A percentile compares a stretch with the other conserved stretches of the same genome.
phyloP scores from a whole-genome alignment of 371 early-diverging fungal genomes.

The Mortierella sp. region DNA sequence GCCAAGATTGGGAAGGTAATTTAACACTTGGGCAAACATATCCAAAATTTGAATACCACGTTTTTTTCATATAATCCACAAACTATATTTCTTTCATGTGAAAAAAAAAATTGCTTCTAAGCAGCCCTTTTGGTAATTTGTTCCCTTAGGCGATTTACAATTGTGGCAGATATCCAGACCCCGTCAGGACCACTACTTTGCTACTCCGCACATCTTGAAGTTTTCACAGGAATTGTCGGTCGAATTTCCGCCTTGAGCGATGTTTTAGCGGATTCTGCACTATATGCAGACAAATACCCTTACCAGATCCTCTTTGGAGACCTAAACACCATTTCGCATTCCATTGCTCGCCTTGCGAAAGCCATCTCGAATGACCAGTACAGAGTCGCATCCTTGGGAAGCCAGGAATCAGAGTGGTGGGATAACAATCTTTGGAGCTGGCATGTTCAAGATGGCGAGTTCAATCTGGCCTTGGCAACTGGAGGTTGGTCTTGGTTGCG shows the following conservation, averaged over 20 bases:
- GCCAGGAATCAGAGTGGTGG: conserved; percentile 83
- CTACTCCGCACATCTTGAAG: conserved; percentile 86
- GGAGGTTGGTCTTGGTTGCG: conserved; percentile 55
- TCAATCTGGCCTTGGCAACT: conserved; percentile 60
- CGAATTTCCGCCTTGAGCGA: conserved; percentile 77
- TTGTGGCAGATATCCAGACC: conserved; percentile 66
- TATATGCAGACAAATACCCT: conserved; percentile 58
- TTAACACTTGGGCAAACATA: background rate
- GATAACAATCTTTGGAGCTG: conserved; percentile 64
- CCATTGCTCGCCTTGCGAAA: conserved; percentile 79
- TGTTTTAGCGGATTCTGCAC: conserved; percentile 70
- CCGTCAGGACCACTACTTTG: conserved; percentile 62
- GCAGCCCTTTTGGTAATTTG: too few species aligned
- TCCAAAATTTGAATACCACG: too few species aligned
- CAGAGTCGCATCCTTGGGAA: conserved; percentile 72
- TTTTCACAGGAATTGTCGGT: conserved; percentile 79
- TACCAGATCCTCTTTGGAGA: conserved; percentile 85
- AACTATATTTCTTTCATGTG: too few species aligned
- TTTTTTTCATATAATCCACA: too few species aligned
- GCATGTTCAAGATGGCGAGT: conserved; percentile 60
- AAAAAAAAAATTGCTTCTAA: too few species aligned
- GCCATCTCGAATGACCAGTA: conserved; percentile 76
- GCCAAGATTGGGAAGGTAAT: conserved; percentile 72
- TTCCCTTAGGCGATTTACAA: conserved; percentile 63
- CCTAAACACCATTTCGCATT: conserved; percentile 87